Conservation (phyloP, 1,284 basidiomycete genomes). For the Flammula alnicola region DNA sequence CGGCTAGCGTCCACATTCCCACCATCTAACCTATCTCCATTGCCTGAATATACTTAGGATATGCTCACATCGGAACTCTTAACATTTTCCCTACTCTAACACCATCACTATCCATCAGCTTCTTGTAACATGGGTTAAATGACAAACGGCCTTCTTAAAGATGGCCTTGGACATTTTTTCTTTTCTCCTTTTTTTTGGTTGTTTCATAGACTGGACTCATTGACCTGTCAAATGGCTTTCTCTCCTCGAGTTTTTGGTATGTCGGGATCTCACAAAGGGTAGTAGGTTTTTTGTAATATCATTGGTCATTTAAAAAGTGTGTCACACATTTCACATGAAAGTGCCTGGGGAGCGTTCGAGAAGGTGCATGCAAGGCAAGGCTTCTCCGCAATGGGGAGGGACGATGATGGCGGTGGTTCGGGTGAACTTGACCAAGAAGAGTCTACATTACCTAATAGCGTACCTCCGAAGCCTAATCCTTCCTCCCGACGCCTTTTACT, state of each 20-base stretch:
- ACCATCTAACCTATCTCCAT: conserved; percentile 38
- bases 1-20: conserved; percentile 26
- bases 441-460: conserved; percentile 57
- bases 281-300: conserved; percentile 29
- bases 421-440: conserved; percentile 31
- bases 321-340: conserved; percentile 48
- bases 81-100: conserved; percentile 4
- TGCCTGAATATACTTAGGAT: conserved; percentile 46
- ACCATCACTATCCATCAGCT: conserved; percentile 8
- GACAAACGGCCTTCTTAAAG: conserved; percentile 23
- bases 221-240: conserved; percentile 11
- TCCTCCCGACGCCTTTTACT: conserved; percentile 54
- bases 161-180: conserved; percentile 15
- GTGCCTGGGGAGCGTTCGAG: conserved; percentile 39
- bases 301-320: conserved; percentile 32
- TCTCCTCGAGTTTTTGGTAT: conserved; percentile 12
- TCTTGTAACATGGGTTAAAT: conserved; percentile 23
- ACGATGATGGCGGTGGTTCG: conserved; percentile 28
- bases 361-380: conserved; percentile 50
- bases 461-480: conserved; percentile 76
- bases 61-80: background rate
- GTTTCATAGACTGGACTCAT: conserved; percentile 19
- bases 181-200: conserved; percentile 18
- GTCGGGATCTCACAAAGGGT: conserved; percentile 20
- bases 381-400: conserved; percentile 32